Base-by-base conservation (phyloP, 805 yeast genomes). In the Sugiyamaella qingdaonensis region DNA sequence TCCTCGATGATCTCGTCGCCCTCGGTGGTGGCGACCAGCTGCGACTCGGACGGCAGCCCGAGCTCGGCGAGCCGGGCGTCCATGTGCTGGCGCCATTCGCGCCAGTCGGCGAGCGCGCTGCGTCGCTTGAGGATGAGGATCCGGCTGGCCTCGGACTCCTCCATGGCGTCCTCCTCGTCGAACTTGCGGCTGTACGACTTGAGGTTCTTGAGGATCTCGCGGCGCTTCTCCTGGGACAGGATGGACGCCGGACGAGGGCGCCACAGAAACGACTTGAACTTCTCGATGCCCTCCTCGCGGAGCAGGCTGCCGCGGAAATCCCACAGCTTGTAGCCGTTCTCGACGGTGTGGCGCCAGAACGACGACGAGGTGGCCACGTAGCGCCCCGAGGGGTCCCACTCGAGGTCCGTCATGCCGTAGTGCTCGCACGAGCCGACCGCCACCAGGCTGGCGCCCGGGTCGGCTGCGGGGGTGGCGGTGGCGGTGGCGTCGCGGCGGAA, bases 331-430 rank as follows among this genome's bases (percentile, higher is more conserved):
- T 84, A 94, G 58, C 99, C 99, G 64, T 91, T 89, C 67, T 88
- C 96, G 58, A 87, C 78, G 64, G 84, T 79, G 65, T 87, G 94
- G 61, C 86, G 80, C 88, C 95, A 85, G 43, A 80, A 69, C 18
- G 96, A 86, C 5, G 97, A 88, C 88, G 92, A 87, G 16, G 86
- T 88, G 47, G 92, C 85, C 51, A 92, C 76, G 69, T 78, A 90
- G 72, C 98, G 81, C 62, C 99, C 99, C 49, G 96, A 85, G 54
- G 96, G 92, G 71, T 94, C 99, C 99, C 99, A 94, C 50, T 83
- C 76, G 56, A 90, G 66, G 67, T 86, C 87, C 48, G 96, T 86
- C 73, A 90, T 79, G 57, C 96, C 95, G 52, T 80, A 77, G 66
- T 78, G 86, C 61, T 81, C 83, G 58, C 83, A 84, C 36, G 78